Conservation (phyloP, 2,329 filamentous ascomycete genomes). For the Polytolypa hystricis region DNA sequence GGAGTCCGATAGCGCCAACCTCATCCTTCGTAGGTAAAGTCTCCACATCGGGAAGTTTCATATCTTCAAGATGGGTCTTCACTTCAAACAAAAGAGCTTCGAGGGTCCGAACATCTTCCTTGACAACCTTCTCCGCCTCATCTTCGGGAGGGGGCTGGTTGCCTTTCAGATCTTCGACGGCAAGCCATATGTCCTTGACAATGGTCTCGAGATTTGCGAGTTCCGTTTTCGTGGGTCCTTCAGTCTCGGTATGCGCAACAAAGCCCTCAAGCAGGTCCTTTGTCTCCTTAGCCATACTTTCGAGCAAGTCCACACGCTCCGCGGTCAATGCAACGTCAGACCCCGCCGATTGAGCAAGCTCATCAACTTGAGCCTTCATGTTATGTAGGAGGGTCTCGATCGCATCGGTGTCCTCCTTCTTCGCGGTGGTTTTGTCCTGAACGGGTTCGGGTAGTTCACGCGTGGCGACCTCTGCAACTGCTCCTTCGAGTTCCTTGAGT, state of each 20-base stretch:
- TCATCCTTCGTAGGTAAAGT: constrained; percentile 67
- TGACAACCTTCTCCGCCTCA: constrained; percentile 56
- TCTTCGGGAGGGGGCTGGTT: constrained; percentile 32
- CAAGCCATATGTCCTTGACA: constrained; percentile 62
- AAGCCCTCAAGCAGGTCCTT: constrained; percentile 61
- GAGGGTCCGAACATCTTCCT: constrained; percentile 71
- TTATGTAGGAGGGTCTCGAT: constrained; percentile 86
- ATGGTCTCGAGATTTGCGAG: constrained; percentile 63
- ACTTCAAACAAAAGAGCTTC: constrained; percentile 75
- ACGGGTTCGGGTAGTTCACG: constrained; percentile 4
- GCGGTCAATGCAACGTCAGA: constrained; percentile 54
- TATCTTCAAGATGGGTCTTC: constrained; percentile 64
- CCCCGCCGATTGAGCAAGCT: constrained; percentile 54
- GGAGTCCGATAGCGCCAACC: constrained; percentile 55
- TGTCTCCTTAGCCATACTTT: constrained; percentile 61
- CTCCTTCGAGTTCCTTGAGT: constrained; percentile 44
- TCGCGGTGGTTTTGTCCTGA: constrained; percentile 51
- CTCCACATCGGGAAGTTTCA: constrained; percentile 60
- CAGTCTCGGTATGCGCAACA: constrained; percentile 53
- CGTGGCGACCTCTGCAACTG: constrained; percentile 40
- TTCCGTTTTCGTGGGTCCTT: constrained; percentile 66
- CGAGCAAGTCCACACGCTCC: constrained; percentile 50
- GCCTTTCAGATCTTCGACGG: constrained; percentile 59
- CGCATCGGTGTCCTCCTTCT: constrained; percentile 75
- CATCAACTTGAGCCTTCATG: constrained; percentile 78